Evolutionary conservation across 2,329 filamentous ascomycete genomes (phyloP).

Genomic region (Colletotrichum magnum): DNA sequence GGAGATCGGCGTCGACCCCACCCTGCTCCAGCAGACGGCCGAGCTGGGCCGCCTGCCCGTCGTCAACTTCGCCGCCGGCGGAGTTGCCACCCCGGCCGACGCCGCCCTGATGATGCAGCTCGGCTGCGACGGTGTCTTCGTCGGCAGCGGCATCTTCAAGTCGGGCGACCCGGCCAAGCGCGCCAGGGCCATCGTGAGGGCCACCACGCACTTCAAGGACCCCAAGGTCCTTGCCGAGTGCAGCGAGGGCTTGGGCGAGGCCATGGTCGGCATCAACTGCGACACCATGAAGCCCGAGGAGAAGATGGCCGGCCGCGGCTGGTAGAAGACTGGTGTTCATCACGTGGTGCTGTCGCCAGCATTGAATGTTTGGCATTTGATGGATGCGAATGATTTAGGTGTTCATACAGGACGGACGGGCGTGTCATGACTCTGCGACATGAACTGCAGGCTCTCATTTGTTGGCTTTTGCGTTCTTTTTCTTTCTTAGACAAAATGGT

Average conservation of each 20-base stretch:
- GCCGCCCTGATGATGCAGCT: constrained; percentile 98
- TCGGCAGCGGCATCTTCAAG: constrained; percentile 98
- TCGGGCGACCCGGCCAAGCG: constrained; percentile 90
- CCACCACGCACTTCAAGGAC: constrained; percentile 91
- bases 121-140: constrained; percentile 97
- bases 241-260: constrained; percentile 91
- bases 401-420: constrained; percentile 15
- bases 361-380: not conserved
- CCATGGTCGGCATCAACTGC: constrained; percentile 97
- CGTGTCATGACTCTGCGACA: constrained; percentile 37
- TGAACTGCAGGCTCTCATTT: constrained; percentile 27
- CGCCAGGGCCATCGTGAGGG: constrained; percentile 94
- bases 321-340: constrained; percentile 66
- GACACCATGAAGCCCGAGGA: constrained; percentile 81
- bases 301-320: constrained; percentile 88
- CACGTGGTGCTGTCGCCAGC: not conserved
- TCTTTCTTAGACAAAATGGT: not conserved
- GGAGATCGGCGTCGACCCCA: constrained; percentile 83
- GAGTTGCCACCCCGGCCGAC: constrained; percentile 98
- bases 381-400: constrained; percentile 16
- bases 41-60: constrained; percentile 91
- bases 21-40: constrained; percentile 87
- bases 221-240: constrained; percentile 88
- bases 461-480: no score
- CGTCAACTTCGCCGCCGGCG: constrained; percentile 98